Conservation (phyloP, 2,329 filamentous ascomycete species). For the Microsporum canis region DNA sequence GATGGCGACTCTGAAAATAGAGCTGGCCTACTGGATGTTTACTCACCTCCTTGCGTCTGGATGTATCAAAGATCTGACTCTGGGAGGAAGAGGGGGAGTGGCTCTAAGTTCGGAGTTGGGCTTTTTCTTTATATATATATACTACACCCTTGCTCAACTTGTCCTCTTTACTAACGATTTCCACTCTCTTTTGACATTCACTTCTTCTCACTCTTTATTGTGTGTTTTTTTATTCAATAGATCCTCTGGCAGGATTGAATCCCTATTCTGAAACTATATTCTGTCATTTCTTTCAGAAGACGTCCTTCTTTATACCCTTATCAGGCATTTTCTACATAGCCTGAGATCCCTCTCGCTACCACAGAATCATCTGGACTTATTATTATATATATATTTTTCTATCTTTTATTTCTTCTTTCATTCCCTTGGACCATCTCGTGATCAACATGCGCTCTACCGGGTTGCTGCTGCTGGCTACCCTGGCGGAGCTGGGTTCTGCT, state of each 20-base stretch:
- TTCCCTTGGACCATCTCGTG: neutral
- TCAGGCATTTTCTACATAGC: neutral
- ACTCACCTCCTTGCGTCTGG: neutral
- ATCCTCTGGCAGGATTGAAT: slow-evolving; percentile 1
- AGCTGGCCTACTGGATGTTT: neutral
- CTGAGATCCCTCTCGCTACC: neutral
- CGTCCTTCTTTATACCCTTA: neutral
- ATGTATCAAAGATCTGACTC: neutral
- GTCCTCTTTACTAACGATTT: neutral
- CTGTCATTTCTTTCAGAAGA: neutral
- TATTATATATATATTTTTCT: neutral
- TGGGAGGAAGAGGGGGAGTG: neutral
- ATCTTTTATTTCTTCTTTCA: neutral
- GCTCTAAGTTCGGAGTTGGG: neutral
- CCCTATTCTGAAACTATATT: neutral
- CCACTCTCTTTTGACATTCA: neutral
- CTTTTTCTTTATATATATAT: neutral
- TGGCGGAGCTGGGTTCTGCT: slow-evolving; percentile 25
- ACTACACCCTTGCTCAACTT: neutral
- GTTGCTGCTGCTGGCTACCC: slow-evolving; percentile 40
- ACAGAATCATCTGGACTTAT: neutral
- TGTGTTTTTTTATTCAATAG: neutral
- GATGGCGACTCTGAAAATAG: neutral
- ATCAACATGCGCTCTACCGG: slow-evolving; percentile 19
- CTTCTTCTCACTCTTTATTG: neutral